phyloP scores from a whole-genome alignment of 495 filamentous ascomycete species.

The Penicillium lividum region DNA sequence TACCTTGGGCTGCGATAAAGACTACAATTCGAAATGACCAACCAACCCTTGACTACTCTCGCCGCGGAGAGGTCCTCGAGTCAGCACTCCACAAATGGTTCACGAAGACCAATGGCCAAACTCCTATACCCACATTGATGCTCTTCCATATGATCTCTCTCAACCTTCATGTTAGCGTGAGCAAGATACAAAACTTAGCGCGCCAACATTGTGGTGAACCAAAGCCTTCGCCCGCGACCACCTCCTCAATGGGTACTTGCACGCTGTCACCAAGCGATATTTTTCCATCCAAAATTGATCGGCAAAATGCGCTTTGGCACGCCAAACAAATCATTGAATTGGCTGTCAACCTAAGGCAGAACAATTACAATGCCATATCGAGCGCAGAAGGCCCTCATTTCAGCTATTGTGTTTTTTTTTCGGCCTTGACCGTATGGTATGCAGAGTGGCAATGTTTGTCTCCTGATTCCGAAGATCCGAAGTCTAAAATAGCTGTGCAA shows the following conservation, averaged over 20 bases:
- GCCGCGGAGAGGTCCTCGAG: neutral
- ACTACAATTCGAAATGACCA: neutral
- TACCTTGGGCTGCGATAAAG: neutral
- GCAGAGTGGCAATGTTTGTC: neutral
- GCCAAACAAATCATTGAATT: neutral
- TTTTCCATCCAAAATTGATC: neutral
- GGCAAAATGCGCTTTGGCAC: neutral
- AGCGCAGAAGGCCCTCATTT: neutral
- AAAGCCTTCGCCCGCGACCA: neutral
- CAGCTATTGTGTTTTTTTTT: neutral
- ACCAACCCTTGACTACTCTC: neutral
- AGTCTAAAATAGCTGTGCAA: neutral
- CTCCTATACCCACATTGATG: neutral
- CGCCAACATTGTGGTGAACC: neutral
- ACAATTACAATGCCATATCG: neutral
- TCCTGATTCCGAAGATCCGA: neutral
- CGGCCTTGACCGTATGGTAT: neutral
- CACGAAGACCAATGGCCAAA: neutral
- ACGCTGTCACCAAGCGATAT: neutral
- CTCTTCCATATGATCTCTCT: neutral
- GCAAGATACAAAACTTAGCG: neutral
- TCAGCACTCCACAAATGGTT: constrained; percentile 14
- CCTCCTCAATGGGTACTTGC: neutral
- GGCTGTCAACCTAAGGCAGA: neutral
- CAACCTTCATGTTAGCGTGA: neutral